These are phyloP conservation scores for Amanita pallidorosea DNA, from an alignment of 768 basidiomycete species.

Conservation along the genomic window DNA sequence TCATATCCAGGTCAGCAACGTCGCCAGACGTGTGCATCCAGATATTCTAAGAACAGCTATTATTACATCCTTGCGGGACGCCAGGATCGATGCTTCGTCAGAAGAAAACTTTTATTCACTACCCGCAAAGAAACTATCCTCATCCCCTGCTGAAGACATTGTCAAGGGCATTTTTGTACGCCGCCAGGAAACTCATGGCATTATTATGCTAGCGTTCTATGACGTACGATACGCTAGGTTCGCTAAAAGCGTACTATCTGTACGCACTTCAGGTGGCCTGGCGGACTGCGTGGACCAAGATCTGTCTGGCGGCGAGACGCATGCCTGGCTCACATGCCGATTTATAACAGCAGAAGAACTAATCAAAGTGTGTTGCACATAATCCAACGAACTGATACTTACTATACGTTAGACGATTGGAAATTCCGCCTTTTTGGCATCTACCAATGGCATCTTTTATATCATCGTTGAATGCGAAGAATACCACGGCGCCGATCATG, in stretches of 20 bases:
- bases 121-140: not conserved
- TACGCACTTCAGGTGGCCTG: conserved; percentile 16
- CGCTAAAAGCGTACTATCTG: conserved; percentile 31
- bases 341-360: conserved; percentile 38
- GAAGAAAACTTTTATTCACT: not conserved
- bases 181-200: conserved; percentile 37
- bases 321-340: conserved; percentile 25
- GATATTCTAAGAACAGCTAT: conserved; percentile 19
- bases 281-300: conserved; percentile 20
- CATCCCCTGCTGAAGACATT: not conserved
- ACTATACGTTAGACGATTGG: conserved; percentile 38
- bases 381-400: conserved; percentile 4
- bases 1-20: conserved; percentile 22
- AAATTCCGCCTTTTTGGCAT: conserved; percentile 36
- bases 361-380: conserved; percentile 22
- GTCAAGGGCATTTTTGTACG: conserved; percentile 51
- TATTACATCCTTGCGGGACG: not conserved
- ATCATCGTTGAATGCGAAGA: conserved; percentile 28
- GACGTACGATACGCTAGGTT: conserved; percentile 45
- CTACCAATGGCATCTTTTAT: conserved; percentile 41
- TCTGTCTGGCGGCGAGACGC: conserved; percentile 12
- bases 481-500: conserved; percentile 6
- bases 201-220: conserved; percentile 49
- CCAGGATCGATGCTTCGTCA: not conserved
- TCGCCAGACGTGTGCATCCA: conserved; percentile 18